Conservation (phyloP, 2,329 filamentous ascomycete genomes). For the Exophiala lecanii-corni region DNA sequence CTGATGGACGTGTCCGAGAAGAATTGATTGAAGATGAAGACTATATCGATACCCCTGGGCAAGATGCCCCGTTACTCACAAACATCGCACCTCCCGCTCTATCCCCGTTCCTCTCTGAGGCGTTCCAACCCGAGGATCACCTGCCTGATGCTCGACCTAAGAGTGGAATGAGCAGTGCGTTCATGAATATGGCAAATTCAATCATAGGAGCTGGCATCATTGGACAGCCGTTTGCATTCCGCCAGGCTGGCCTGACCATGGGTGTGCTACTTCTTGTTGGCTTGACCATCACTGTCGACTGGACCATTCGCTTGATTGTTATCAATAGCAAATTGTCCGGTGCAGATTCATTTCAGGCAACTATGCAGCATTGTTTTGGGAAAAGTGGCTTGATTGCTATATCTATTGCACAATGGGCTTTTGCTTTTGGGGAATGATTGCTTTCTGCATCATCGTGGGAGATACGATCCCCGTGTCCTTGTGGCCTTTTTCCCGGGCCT, state of each 20-base stretch:
- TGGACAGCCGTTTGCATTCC: conserved; percentile 91
- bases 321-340: conserved; percentile 96
- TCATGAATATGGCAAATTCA: conserved; percentile 99
- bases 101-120: conserved; percentile 60
- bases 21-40: conserved; percentile 52
- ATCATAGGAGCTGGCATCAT: conserved; percentile 78
- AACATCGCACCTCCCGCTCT: conserved; percentile 74
- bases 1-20: conserved; percentile 25
- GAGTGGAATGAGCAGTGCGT: conserved; percentile 78
- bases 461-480: conserved; percentile 94
- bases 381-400: conserved; percentile 84
- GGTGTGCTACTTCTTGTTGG: conserved; percentile 72
- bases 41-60: conserved; percentile 48
- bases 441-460: conserved; percentile 94
- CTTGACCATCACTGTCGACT: conserved; percentile 84
- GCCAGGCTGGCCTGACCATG: conserved; percentile 79
- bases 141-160: conserved; percentile 67
- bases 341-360: conserved; percentile 89
- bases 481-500: conserved; percentile 75
- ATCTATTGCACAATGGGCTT: conserved; percentile 88
- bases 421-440: conserved; percentile 99
- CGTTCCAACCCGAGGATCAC: conserved; percentile 54
- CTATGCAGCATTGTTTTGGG: conserved; percentile 93
- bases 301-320: conserved; percentile 96
- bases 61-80: conserved; percentile 67